These are phyloP conservation scores for Cyberlindnera sargentensis DNA, from an alignment of 805 yeast species.

Conservation along the genomic window DNA sequence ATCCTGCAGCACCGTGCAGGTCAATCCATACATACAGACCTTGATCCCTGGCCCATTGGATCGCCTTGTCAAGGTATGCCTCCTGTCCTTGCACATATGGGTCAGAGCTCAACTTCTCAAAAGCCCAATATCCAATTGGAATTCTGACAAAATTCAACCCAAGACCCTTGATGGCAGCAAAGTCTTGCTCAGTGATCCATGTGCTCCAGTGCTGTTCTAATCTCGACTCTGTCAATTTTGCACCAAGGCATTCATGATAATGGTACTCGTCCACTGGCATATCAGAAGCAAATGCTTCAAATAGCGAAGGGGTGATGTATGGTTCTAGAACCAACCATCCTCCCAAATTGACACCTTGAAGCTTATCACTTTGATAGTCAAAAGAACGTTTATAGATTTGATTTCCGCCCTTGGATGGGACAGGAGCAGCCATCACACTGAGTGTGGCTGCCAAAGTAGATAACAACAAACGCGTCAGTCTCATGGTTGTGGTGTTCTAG, in stretches of 20 bases:
- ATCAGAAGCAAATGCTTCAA: constrained; percentile 40
- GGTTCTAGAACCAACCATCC: constrained; percentile 91
- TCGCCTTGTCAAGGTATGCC: constrained; percentile 64
- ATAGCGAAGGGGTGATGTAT: constrained; percentile 74
- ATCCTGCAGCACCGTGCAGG: constrained; percentile 94
- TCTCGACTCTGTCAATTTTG: constrained; percentile 42
- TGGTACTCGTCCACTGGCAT: constrained; percentile 84
- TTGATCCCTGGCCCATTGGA: constrained; percentile 62
- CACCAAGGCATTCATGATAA: constrained; percentile 53
- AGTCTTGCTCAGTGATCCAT: constrained; percentile 71
- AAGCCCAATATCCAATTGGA: constrained; percentile 97
- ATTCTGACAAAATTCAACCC: constrained; percentile 85
- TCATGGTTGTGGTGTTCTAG: not conserved
- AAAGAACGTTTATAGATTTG: constrained; percentile 20
- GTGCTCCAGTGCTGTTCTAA: constrained; percentile 70
- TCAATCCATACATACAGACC: constrained; percentile 82
- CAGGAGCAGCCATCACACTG: constrained; percentile 5
- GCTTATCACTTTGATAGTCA: constrained; percentile 13
- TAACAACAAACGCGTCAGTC: not conserved
- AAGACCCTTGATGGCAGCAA: constrained; percentile 44
- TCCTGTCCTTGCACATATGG: constrained; percentile 86
- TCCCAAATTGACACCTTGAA: constrained; percentile 73
- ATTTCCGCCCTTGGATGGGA: constrained; percentile 24
- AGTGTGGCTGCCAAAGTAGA: not conserved
- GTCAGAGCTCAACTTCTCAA: constrained; percentile 50